Percentiles rank a stretch among this genome's conserved stretches.
Conservation (phyloP, 2,329 filamentous ascomycete genomes). For the Fusarium buxicola region DNA sequence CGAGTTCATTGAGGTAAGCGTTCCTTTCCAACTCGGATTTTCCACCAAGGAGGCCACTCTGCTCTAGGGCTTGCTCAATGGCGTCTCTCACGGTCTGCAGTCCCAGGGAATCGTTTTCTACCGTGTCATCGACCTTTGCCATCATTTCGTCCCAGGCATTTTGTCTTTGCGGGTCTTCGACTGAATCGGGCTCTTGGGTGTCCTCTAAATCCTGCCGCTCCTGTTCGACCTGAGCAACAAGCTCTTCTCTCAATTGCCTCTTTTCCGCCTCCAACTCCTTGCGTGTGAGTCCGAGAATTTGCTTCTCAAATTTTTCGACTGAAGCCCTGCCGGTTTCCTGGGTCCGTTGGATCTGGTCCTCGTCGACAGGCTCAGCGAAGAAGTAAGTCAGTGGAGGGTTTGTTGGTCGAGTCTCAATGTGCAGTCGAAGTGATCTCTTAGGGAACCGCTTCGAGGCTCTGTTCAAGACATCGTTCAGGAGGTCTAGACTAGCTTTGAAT, state of each 20-base stretch:
- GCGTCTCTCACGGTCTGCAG: slow-evolving; percentile 64
- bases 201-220: slow-evolving; percentile 30
- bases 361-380: slow-evolving; percentile 85
- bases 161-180: slow-evolving; percentile 46
- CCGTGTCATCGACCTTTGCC: slow-evolving; percentile 65
- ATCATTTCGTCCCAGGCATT: slow-evolving; percentile 66
- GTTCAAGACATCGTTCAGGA: slow-evolving; percentile 85
- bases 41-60: slow-evolving; percentile 63
- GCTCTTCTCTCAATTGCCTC: slow-evolving; percentile 4
- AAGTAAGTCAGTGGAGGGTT: slow-evolving; percentile 81
- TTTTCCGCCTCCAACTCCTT: slow-evolving; percentile 46
- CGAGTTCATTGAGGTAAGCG: slow-evolving; percentile 62
- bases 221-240: slow-evolving; percentile 19
- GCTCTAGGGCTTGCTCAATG: slow-evolving; percentile 65
- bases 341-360: slow-evolving; percentile 77
- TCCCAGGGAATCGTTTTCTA: slow-evolving; percentile 68
- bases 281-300: slow-evolving; percentile 65
- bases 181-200: slow-evolving; percentile 14
- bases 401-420: slow-evolving; percentile 79
- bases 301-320: slow-evolving; percentile 75
- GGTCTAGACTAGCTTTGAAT: slow-evolving; percentile 81
- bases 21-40: slow-evolving; percentile 60
- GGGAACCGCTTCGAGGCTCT: slow-evolving; percentile 81
- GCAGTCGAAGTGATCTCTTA: slow-evolving; percentile 78
- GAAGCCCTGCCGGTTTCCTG: slow-evolving; percentile 74